Evolutionary conservation across 2,329 filamentous ascomycete species (phyloP).

Genomic region (Metarhizium humberi): DNA sequence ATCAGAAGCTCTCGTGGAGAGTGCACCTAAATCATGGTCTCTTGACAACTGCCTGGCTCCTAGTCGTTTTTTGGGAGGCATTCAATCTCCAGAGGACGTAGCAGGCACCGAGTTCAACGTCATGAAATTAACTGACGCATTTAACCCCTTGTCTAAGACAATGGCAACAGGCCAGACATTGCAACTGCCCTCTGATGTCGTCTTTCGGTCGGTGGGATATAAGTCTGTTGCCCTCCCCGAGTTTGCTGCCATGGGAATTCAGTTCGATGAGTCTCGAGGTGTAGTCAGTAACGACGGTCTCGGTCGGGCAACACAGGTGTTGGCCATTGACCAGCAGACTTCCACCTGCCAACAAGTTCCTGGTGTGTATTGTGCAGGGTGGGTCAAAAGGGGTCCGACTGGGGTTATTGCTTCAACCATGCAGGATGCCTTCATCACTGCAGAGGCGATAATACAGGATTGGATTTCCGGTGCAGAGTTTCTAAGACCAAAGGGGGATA

Average conservation of each 20-base stretch:
- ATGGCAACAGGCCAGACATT: constrained; percentile 38
- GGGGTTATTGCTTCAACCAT: constrained; percentile 95
- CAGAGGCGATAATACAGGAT: constrained; percentile 73
- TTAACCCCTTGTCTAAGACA: constrained; percentile 41
- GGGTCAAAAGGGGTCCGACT: constrained; percentile 91
- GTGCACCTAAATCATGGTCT: constrained; percentile 63
- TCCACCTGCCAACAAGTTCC: constrained; percentile 36
- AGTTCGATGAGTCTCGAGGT: constrained; percentile 66
- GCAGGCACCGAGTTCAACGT: constrained; percentile 59
- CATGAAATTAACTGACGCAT: constrained; percentile 45
- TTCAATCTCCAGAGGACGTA: constrained; percentile 38
- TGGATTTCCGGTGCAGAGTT: constrained; percentile 45
- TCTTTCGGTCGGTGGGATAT: constrained; percentile 94
- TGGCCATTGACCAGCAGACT: constrained; percentile 17
- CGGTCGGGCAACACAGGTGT: constrained; percentile 52
- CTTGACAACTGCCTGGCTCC: constrained; percentile 82
- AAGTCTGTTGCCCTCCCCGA: constrained; percentile 70
- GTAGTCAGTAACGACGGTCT: constrained; percentile 74
- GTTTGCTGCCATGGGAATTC: constrained; percentile 62
- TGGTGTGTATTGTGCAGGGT: constrained; percentile 86
- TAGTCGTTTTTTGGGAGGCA: constrained; percentile 49
- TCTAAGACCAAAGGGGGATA: constrained; percentile 14
- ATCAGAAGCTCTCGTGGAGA: constrained; percentile 39
- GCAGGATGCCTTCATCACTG: constrained; percentile 86
- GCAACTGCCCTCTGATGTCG: constrained; percentile 56